These are phyloP conservation scores for Talaromyces thailandensis DNA, from an alignment of 495 filamentous ascomycete species.

Conservation along the genomic window DNA sequence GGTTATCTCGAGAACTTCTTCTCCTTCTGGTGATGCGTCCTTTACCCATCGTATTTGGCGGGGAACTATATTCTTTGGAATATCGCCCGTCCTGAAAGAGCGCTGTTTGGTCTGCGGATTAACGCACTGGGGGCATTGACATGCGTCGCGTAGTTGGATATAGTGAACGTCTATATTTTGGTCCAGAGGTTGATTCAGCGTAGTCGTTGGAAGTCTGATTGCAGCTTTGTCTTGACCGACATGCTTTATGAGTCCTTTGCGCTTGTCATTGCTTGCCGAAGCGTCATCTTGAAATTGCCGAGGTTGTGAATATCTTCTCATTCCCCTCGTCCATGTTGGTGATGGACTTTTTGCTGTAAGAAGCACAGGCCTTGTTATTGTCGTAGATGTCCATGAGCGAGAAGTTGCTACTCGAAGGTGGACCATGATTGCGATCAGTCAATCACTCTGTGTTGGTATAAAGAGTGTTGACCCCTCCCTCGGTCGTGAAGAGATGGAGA, in stretches of 20 bases:
- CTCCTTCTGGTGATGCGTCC: conserved; percentile 13
- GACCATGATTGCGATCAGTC: neutral
- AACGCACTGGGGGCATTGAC: conserved; percentile 61
- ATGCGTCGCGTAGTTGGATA: conserved; percentile 67
- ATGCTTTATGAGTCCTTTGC: neutral
- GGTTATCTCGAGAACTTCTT: conserved; percentile 37
- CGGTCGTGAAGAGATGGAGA: neutral
- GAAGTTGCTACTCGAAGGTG: neutral
- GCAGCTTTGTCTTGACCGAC: neutral
- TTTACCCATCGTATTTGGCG: conserved; percentile 15
- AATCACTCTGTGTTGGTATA: neutral
- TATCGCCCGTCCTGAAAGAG: conserved; percentile 63
- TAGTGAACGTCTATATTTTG: conserved; percentile 12
- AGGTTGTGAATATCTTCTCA: neutral
- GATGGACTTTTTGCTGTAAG: neutral
- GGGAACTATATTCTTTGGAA: conserved; percentile 46
- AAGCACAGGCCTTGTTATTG: neutral
- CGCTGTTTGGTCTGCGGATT: conserved; percentile 77
- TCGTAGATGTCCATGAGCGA: neutral
- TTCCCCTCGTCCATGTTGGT: neutral
- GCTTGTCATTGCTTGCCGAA: neutral
- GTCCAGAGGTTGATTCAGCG: neutral
- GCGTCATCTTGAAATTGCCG: neutral
- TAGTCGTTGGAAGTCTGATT: neutral
- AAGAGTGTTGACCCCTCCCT: neutral